A percentile compares a stretch with the other conserved stretches of the same genome.
Conservation (phyloP, 495 filamentous ascomycete species). For the Rostrohypoxylon terebratum region DNA sequence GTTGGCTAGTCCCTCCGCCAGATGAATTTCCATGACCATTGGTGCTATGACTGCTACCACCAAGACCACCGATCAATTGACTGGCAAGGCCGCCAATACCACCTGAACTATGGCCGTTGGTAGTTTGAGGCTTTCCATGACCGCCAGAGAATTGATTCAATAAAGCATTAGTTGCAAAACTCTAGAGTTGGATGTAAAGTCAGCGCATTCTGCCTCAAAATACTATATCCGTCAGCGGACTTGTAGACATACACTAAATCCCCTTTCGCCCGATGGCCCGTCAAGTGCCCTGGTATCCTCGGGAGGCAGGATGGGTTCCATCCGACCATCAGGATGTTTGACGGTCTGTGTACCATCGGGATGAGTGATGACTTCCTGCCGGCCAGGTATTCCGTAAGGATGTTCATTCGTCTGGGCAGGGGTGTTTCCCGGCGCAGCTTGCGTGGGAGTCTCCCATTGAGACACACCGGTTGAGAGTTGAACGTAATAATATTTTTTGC, state of each 20-base stretch:
- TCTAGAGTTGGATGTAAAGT: conserved; percentile 34
- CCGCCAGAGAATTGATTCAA: conserved; percentile 47
- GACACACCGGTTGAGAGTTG: conserved; percentile 78
- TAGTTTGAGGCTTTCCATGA: conserved; percentile 46
- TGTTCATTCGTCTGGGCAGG: conserved; percentile 61
- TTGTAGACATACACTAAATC: conserved; percentile 57
- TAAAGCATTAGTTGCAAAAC: conserved; percentile 49
- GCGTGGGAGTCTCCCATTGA: conserved; percentile 82
- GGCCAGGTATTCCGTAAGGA: conserved; percentile 63
- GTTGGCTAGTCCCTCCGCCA: conserved; percentile 55
- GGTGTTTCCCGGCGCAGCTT: conserved; percentile 67
- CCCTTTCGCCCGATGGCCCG: conserved; percentile 55
- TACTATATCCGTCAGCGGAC: background rate
- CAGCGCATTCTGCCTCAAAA: conserved; percentile 19
- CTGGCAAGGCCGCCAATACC: conserved; percentile 54
- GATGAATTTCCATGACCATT: conserved; percentile 44
- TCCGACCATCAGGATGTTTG: conserved; percentile 61
- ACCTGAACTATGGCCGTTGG: conserved; percentile 46
- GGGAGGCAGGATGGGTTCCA: conserved; percentile 60
- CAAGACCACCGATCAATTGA: conserved; percentile 51
- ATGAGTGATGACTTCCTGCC: conserved; percentile 62
- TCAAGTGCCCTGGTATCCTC: conserved; percentile 54
- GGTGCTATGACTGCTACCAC: conserved; percentile 46
- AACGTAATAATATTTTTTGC: conserved; percentile 83
- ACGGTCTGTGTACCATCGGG: conserved; percentile 64